Base-by-base conservation (phyloP, 164 flowering plant species). In the Warburgia ugandensis region DNA sequence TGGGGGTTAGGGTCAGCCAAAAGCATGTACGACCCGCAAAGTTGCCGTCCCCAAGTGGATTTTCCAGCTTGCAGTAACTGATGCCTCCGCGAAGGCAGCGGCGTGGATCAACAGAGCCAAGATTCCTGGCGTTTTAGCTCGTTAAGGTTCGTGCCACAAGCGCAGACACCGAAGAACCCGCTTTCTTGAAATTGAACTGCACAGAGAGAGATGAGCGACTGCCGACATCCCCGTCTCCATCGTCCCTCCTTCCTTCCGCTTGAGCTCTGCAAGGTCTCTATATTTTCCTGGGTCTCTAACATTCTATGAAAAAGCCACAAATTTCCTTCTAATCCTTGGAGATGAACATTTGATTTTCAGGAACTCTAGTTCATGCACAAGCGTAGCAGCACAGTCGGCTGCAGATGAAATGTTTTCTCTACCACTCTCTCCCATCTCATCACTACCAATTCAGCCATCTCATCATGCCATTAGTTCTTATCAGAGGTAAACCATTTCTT, bases 341-440 rank as follows among this genome's bases (percentile, higher is more conserved):
- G 17, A 1, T 2, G 38, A 37, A 4, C 0, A 21, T 14, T 20
- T 17, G 13, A 16, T 26, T 27, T 9, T 12, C 65, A 82, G 94
- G 99, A 89, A 56, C 62, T 92, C 39, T 81, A 84, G 45, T 88
- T 92, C 73, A 81, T 92, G 31, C 97, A 89, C 77, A 89, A 79
- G 75, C 80, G 99, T 66, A 68, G 85, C 72, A 50, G 89, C 59
- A 75, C 92, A 0, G 75, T 85, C 0, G 97, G 99, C 1, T 92
- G 89, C 75, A 79, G 96, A 44, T 81, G 84, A 9, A 77, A 72
- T 52, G 99, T 86, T 11, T 80, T 92, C 63, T 89, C 99, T 39
- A 86, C 94, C 40, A 89, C 94, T 55, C 92, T 94, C 49, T 81
- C 90, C 48, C 99, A 94, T 65, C 95, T 94, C 38, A 74, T 86